Evolutionary conservation across 306 rosid species (phyloP), one percentile per base, ranked within the genome.

Genomic region (Acacia confusa): DNA sequence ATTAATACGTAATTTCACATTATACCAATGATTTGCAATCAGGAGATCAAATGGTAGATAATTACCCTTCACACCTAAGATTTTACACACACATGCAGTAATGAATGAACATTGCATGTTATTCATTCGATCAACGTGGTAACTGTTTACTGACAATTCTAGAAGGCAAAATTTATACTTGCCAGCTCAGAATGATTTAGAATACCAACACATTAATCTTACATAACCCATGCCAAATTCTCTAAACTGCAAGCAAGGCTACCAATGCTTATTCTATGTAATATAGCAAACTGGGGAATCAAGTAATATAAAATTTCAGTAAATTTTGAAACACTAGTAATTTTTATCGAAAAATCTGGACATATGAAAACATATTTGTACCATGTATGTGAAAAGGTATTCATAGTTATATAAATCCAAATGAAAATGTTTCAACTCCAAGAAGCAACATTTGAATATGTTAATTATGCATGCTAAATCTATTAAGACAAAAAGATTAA

Each of bases 391-490:
- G 45, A 30, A 24, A 53, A 53, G 58, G 47, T 28, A 36, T 67
- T 44, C 74, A 80, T 73, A 48, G 55, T 4, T 13, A 63, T 63
- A 78, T 73, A 57, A 58, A 13, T 13, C 80, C 68, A 38, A 72
- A 74, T 48, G 69, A 25, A 40, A 36, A 79, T 52, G 67, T 30
- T 77, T 58, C 7, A 61, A 43, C 64, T 71, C 70, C 63, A 79
- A 55, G 65, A 22, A 38, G 41, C 13, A 28, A 55, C 78, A 76
- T 84, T 44, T 72, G 61, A 64, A 52, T 74, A 65, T 71, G 69
- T 12, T 27, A 43, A 45, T 22, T 67, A 67, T 60, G 77, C 72
- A 79, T 65, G 66, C 47, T 55, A 72, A 57, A 85, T 44, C 44
- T 48, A 43, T 43, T 50, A 55, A 64, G 55, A 61, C 28, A 73